Conservation (phyloP, 805 yeast genomes). For the Deakozyma indianensis region DNA sequence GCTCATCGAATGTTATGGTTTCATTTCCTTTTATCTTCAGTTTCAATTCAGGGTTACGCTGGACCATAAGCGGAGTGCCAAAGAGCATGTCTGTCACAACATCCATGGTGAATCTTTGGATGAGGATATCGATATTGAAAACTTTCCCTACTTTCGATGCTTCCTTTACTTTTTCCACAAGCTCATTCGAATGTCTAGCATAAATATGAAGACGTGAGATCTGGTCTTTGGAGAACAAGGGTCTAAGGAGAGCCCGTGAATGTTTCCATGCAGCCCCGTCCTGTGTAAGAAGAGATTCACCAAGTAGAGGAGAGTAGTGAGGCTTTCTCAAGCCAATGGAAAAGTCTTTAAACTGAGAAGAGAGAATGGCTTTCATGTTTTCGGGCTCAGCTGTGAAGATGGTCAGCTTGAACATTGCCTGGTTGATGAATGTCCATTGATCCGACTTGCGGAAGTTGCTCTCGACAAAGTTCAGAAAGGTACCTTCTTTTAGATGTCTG, state of each 20-base stretch:
- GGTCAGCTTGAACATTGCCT: not conserved
- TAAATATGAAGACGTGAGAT: not conserved
- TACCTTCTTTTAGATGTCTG: not conserved
- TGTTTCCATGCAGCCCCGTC: constrained; percentile 22
- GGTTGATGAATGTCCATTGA: not conserved
- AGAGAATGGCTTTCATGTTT: constrained; percentile 19
- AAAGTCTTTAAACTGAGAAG: constrained; percentile 19
- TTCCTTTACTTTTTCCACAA: not conserved
- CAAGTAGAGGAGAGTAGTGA: constrained; percentile 17
- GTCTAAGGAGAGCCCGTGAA: constrained; percentile 20
- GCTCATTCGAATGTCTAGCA: not conserved
- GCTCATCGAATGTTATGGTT: not conserved
- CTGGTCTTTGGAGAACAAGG: constrained; percentile 12
- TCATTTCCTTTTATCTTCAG: not conserved
- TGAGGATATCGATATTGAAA: not conserved
- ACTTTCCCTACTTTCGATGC: not conserved
- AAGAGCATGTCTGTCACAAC: constrained; percentile 17
- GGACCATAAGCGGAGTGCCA: constrained; percentile 7
- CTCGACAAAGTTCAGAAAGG: not conserved
- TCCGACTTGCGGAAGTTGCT: not conserved
- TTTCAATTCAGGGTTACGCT: not conserved
- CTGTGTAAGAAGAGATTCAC: constrained; percentile 21
- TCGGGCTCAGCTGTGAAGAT: constrained; percentile 16
- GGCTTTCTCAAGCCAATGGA: constrained; percentile 15
- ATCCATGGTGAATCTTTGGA: not conserved